These are phyloP conservation scores for Wickerhamiella sergipiensis DNA, from an alignment of 805 yeast genomes.

Conservation along the genomic window DNA sequence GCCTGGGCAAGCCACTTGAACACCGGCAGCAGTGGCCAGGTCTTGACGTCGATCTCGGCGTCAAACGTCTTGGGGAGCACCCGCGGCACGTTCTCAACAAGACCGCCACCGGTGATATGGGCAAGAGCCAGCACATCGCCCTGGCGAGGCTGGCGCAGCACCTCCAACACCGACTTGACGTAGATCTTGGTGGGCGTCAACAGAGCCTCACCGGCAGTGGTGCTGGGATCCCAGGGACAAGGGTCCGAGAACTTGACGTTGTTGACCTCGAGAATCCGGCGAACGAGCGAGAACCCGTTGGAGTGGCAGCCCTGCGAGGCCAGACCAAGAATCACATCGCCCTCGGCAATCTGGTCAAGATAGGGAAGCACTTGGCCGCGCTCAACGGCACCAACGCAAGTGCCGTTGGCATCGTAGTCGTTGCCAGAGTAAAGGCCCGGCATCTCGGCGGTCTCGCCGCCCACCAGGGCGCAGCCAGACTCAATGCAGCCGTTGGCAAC, in stretches of 20 bases:
- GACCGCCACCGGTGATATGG: conserved; percentile 97
- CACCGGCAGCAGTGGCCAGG: conserved; percentile 78
- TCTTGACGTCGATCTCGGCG: conserved; percentile 64
- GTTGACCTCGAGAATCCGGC: conserved; percentile 73
- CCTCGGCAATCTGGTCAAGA: conserved; percentile 49
- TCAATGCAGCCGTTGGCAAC: conserved; percentile 92
- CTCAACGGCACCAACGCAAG: conserved; percentile 93
- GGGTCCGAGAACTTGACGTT: conserved; percentile 55
- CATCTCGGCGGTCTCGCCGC: conserved; percentile 99
- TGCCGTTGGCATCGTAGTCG: conserved; percentile 96
- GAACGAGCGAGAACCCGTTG: conserved; percentile 87
- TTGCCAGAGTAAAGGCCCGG: conserved; percentile 96
- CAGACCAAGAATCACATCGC: conserved; percentile 76
- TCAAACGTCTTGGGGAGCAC: conserved; percentile 70
- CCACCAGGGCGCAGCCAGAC: conserved; percentile 95
- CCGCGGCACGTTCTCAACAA: conserved; percentile 91
- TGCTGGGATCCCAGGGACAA: conserved; percentile 73
- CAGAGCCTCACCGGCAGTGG: conserved; percentile 73
- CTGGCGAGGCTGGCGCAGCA: conserved; percentile 37
- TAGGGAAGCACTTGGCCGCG: conserved; percentile 65
- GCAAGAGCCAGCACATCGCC: conserved; percentile 75
- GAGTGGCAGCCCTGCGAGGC: conserved; percentile 92
- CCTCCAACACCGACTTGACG: conserved; percentile 76
- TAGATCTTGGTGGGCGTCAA: conserved; percentile 87
- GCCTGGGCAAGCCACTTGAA: conserved; percentile 89